Base-by-base conservation (phyloP, 306 rosid species). In the Geum urbanum region DNA sequence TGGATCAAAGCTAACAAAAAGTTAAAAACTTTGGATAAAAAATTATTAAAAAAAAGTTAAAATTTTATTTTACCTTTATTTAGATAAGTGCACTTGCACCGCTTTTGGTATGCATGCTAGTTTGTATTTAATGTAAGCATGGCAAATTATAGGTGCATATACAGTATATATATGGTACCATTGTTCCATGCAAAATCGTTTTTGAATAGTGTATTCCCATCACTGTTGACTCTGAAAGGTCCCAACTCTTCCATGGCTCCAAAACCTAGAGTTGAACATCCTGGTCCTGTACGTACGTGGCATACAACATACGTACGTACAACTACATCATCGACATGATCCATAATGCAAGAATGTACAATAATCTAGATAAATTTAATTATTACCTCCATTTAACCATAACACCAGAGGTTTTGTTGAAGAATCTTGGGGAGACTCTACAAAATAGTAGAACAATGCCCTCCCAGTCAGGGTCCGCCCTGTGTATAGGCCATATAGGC, bases 161-260 rank as follows among this genome's bases (percentile, higher is more conserved):
- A n/a, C n/a, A 52, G 22, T 14, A n/a, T 49, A 81, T 2, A 8
- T 50, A 8, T 0, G 19, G 4, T 57, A 56, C 61, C 61, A 7
- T 56, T 70, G 68, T 80, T 86, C 95, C 91, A 88, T 51, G 89
- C 76, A 58, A 74, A 72, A 4, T 59, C 15, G 66, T 88, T 82
- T 57, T 11, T 56, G 55, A 52, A 14, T n/a, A 88, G 85, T 47
- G 86, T 82, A 43, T 9, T 84, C 68, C 83, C 81, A 72, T 86
- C 89, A 27, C 78, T 77, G 22, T 77, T 79, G 51, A 86, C 89
- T 69, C 87, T 78, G 27, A 84, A 88, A 48, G 95, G 95, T 77
- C 95, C 95, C 12, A 84, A 19, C 76, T 86, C 88, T 71, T 78
- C 63, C 91, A 86, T 82, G 72, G 84, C 95, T 56, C 95, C 89